Percentiles rank a stretch among this genome's conserved stretches.
phyloP scores from a whole-genome alignment of 768 basidiomycete genomes.

The Trametes meyenii region DNA sequence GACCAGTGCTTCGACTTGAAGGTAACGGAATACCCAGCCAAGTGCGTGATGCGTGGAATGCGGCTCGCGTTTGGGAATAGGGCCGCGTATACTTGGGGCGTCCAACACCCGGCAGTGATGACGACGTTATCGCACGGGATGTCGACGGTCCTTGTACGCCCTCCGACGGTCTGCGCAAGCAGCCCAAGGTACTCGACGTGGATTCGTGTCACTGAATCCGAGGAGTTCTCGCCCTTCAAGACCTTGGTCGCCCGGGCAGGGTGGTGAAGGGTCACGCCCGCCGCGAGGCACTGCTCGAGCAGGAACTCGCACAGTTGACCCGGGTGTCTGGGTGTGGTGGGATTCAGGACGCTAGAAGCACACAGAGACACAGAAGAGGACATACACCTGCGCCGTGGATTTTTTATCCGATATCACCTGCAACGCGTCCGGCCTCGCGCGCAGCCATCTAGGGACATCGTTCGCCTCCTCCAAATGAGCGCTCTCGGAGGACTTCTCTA shows the following conservation, averaged over 20 bases:
- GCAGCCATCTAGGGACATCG: conserved; percentile 30
- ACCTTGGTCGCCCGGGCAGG: conserved; percentile 33
- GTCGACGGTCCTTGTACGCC: conserved; percentile 15
- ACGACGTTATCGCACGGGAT: conserved; percentile 37
- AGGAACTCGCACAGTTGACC: conserved; percentile 36
- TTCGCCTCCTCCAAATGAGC: conserved; percentile 1
- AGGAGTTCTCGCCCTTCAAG: conserved; percentile 10
- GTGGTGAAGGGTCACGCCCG: conserved; percentile 35
- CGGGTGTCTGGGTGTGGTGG: conserved; percentile 28
- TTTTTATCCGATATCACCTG: conserved; percentile 31
- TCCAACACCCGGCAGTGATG: conserved; percentile 43
- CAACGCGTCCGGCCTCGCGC: conserved; percentile 24
- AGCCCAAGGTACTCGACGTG: conserved; percentile 26
- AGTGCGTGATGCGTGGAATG: conserved; percentile 32
- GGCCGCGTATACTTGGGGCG: conserved; percentile 36
- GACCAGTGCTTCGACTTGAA: conserved; percentile 32
- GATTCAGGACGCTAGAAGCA: conserved; percentile 2
- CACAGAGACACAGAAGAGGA: background rate
- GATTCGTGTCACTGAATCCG: conserved; percentile 18
- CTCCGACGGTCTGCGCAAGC: conserved; percentile 6
- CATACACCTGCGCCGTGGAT: conserved; percentile 38
- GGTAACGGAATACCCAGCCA: conserved; percentile 35
- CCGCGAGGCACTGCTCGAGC: conserved; percentile 32
- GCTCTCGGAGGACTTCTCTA: conserved; percentile 15
- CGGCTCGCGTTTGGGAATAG: conserved; percentile 36